These are phyloP conservation scores for Triglochin maritima DNA, from an alignment of 106 monocot species.

Conservation along the genomic window DNA sequence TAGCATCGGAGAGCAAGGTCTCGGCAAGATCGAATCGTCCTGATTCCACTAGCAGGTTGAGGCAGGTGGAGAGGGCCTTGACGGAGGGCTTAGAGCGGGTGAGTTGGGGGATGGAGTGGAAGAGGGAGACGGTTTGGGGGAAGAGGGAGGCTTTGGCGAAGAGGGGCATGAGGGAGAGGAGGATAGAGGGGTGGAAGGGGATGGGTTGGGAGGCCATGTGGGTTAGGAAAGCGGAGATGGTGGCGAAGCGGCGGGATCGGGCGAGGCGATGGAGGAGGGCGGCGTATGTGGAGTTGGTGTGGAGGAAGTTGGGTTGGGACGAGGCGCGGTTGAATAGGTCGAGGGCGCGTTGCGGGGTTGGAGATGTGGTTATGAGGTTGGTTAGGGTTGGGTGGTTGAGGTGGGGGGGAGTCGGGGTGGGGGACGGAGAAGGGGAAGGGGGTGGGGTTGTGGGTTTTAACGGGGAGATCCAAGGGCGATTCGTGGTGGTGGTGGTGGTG, in stretches of 20 bases:
- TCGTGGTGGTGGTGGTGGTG: not conserved
- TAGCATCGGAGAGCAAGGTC: constrained; percentile 27
- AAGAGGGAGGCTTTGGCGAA: constrained; percentile 31
- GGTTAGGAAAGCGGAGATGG: constrained; percentile 48
- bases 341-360: constrained; percentile 58
- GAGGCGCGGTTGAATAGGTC: constrained; percentile 66
- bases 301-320: constrained; percentile 45
- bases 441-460: constrained; percentile 9
- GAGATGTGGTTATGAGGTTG: constrained; percentile 36
- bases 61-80: constrained; percentile 52
- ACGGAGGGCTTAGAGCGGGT: constrained; percentile 46
- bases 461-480: constrained; percentile 55
- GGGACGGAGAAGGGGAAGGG: constrained; percentile 1
- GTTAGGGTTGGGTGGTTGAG: constrained; percentile 39
- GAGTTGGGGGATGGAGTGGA: constrained; percentile 45
- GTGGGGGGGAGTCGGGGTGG: constrained; percentile 15
- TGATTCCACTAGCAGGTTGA: constrained; percentile 44
- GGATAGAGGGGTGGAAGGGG: constrained; percentile 49
- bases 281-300: constrained; percentile 69
- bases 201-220: constrained; percentile 40
- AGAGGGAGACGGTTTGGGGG: constrained; percentile 18
- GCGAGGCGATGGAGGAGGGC: constrained; percentile 70
- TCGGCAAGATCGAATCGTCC: constrained; percentile 39
- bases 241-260: constrained; percentile 26
- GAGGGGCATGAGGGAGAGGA: constrained; percentile 55